A percentile compares a stretch with the other conserved stretches of the same genome.
Evolutionary conservation across 345 rosid genomes (phyloP).

Genomic region (Nephelium lappaceum): DNA sequence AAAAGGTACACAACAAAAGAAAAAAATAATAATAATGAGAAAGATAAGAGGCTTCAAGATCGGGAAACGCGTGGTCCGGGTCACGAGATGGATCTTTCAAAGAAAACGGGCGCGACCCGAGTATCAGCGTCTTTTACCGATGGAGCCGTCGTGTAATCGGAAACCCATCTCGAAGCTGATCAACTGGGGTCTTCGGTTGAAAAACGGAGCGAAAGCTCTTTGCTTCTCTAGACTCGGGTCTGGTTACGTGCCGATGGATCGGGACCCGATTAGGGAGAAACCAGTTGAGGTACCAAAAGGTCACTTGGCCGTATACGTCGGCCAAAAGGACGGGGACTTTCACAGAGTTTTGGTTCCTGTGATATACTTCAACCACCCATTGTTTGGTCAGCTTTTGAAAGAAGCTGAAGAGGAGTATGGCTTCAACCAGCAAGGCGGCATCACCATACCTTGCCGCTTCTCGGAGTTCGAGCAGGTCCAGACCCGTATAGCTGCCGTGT

Average conservation of each 20-base stretch:
- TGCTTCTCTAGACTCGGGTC: slow-evolving; percentile 36
- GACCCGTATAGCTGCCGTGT: slow-evolving; percentile 63
- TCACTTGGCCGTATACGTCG: slow-evolving; percentile 81
- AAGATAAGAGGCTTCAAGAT: slow-evolving; percentile 70
- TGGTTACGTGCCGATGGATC: slow-evolving; percentile 45
- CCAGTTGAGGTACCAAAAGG: slow-evolving; percentile 67
- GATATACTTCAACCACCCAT: slow-evolving; percentile 88
- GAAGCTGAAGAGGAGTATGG: slow-evolving; percentile 87
- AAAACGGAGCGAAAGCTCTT: slow-evolving; percentile 45
- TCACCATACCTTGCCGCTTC: slow-evolving; percentile 84
- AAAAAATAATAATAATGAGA: slow-evolving; percentile 28
- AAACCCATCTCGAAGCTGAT: slow-evolving; percentile 54
- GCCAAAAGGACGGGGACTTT: slow-evolving; percentile 70
- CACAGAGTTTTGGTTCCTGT: slow-evolving; percentile 83
- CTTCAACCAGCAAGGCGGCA: slow-evolving; percentile 77
- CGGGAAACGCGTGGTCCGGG: slow-evolving; percentile 48
- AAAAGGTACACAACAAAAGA: not conserved
- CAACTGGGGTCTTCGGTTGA: slow-evolving; percentile 66
- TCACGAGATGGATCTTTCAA: slow-evolving; percentile 55
- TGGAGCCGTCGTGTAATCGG: slow-evolving; percentile 21
- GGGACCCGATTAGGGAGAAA: slow-evolving; percentile 26
- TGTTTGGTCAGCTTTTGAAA: slow-evolving; percentile 73
- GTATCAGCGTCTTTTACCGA: slow-evolving; percentile 28
- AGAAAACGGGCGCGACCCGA: slow-evolving; percentile 34
- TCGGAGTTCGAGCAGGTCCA: slow-evolving; percentile 83